Evolutionary conservation across 1,139 yeast species (phyloP).

Genomic region (Pichia sp.): DNA sequence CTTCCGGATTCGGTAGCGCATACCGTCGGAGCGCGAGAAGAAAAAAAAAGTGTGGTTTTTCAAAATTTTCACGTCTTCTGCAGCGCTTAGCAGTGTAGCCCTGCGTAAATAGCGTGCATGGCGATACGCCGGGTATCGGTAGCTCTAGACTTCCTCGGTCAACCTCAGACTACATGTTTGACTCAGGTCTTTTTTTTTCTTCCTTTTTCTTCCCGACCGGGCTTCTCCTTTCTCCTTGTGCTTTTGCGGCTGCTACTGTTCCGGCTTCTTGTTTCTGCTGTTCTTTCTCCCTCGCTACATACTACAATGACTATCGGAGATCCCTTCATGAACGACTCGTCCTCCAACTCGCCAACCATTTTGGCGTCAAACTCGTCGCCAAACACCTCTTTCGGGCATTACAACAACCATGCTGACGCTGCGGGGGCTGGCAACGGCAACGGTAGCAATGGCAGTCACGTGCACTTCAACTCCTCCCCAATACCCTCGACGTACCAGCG

Average conservation of each 20-base stretch:
- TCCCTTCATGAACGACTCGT: conserved; percentile 4
- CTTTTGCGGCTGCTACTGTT: not conserved
- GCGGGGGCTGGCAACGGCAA: not conserved
- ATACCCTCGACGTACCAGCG: conserved; percentile 13
- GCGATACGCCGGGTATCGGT: not conserved
- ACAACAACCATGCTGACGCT: not conserved
- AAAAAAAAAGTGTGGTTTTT: not conserved
- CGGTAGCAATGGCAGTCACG: not conserved
- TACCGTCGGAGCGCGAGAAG: not conserved
- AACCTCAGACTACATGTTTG: not conserved
- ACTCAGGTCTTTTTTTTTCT: not conserved
- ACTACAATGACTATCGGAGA: conserved; percentile 12
- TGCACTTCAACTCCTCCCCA: conserved; percentile 9
- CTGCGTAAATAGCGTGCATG: not conserved
- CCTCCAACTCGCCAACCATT: conserved; percentile 9
- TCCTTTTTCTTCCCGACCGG: not conserved
- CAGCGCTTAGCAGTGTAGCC: not conserved
- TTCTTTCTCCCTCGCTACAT: not conserved
- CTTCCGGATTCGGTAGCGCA: not conserved
- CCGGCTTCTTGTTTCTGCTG: not conserved
- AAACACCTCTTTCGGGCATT: not conserved
- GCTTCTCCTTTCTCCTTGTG: not conserved
- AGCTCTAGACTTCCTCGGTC: not conserved
- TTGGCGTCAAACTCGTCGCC: conserved; percentile 5
- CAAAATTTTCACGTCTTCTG: not conserved